Conservation (phyloP, 2,329 filamentous ascomycete genomes). For the Myotisia sp. region DNA sequence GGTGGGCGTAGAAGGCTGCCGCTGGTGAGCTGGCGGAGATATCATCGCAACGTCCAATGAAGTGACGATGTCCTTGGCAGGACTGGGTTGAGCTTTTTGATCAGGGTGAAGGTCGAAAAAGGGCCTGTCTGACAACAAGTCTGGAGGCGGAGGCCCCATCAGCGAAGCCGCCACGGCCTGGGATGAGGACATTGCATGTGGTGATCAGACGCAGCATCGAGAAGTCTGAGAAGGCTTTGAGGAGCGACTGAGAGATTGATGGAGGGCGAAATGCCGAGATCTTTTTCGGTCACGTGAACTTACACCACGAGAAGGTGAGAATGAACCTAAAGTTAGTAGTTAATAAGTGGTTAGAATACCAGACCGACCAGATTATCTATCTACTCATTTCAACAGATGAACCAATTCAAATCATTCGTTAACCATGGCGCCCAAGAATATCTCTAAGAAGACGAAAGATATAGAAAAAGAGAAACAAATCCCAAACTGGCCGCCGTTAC, state of each 20-base stretch:
- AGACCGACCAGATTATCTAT: too few species aligned
- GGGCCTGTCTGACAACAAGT: slow-evolving; percentile 28
- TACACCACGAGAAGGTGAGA: too few species aligned
- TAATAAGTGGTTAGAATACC: too few species aligned
- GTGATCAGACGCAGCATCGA: slow-evolving; percentile 14
- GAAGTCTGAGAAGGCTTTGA: too few species aligned
- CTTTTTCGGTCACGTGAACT: too few species aligned
- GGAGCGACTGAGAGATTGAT: too few species aligned
- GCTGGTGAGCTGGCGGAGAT: neutral
- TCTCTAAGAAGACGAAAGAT: neutral
- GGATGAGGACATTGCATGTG: slow-evolving; percentile 33
- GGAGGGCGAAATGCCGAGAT: too few species aligned
- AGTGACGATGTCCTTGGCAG: neutral
- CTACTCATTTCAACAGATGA: too few species aligned
- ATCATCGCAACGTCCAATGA: neutral
- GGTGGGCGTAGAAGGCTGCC: neutral
- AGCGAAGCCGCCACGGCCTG: slow-evolving; percentile 35
- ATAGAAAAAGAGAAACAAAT: neutral
- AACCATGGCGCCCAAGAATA: too few species aligned
- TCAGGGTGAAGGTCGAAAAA: slow-evolving; percentile 20
- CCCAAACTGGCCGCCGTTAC: slow-evolving; percentile 34
- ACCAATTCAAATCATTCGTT: too few species aligned
- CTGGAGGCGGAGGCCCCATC: slow-evolving; percentile 32
- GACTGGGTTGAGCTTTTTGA: neutral
- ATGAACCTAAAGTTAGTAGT: too few species aligned